A percentile compares a stretch with the other conserved stretches of the same genome.
Evolutionary conservation across 495 filamentous ascomycete species (phyloP).

Genomic region (Penicillium diatomitis): DNA sequence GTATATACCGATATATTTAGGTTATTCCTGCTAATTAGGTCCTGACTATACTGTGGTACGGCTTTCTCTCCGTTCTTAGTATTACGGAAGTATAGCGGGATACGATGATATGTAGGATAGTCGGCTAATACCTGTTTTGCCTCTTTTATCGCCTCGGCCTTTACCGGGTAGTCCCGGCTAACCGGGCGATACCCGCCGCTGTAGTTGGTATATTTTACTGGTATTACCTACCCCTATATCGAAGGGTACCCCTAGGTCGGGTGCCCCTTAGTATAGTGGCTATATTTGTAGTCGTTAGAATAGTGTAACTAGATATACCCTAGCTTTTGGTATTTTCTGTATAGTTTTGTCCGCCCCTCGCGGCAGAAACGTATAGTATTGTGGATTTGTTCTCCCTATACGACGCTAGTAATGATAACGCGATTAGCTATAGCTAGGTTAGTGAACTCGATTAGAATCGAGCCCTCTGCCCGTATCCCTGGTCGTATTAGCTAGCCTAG

Average conservation of each 20-base stretch:
- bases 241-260: constrained; percentile 13
- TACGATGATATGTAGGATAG: constrained; percentile 2
- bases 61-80: neutral
- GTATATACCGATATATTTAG: neutral
- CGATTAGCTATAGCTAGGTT: no score
- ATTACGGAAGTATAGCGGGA: constrained; percentile 1
- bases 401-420: neutral
- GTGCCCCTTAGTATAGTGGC: constrained; percentile 5
- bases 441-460: neutral
- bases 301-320: constrained; percentile 12
- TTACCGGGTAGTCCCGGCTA: constrained; percentile 1
- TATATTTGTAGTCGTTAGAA: constrained; percentile 3
- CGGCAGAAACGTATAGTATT: constrained; percentile 1
- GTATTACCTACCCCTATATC: neutral
- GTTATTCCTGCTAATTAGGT: neutral
- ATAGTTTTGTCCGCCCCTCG: constrained; percentile 10
- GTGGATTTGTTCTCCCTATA: neutral
- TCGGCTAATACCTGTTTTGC: constrained; percentile 3
- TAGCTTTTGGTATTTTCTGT: constrained; percentile 11
- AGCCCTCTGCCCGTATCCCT: neutral
- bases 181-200: neutral
- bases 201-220: constrained; percentile 8
- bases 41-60: neutral
- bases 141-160: neutral
- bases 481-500: neutral